phyloP scores from a whole-genome alignment of 805 yeast genomes.

The Barnettozyma pratensis region DNA sequence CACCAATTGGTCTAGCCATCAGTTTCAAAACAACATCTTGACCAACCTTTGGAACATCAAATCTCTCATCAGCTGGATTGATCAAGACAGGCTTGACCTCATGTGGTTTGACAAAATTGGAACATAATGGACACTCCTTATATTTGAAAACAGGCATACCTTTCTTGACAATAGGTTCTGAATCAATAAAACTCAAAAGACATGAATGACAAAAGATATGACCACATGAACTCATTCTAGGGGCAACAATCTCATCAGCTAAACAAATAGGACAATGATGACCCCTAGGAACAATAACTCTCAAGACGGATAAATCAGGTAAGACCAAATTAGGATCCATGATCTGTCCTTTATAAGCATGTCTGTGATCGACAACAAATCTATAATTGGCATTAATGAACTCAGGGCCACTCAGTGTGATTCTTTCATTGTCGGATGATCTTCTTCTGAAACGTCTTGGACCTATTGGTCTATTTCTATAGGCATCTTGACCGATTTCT shows the following conservation, averaged over 20 bases:
- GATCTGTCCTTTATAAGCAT: constrained; percentile 51
- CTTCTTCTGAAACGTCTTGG: constrained; percentile 24
- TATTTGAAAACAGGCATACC: constrained; percentile 41
- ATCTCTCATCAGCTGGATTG: constrained; percentile 42
- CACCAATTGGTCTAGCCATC: constrained; percentile 49
- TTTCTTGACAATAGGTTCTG: constrained; percentile 33
- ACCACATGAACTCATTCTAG: constrained; percentile 94
- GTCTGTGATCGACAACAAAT: constrained; percentile 67
- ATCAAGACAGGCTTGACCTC: constrained; percentile 64
- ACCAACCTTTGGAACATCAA: constrained; percentile 53
- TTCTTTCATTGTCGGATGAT: constrained; percentile 26
- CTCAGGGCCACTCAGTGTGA: constrained; percentile 56
- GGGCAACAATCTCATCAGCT: constrained; percentile 79
- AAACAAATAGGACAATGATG: constrained; percentile 91
- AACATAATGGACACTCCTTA: constrained; percentile 80
- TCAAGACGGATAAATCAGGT: constrained; percentile 50
- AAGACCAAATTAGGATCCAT: constrained; percentile 75
- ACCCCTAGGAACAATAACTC: constrained; percentile 72
- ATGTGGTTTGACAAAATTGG: constrained; percentile 46
- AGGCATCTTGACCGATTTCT: constrained; percentile 15
- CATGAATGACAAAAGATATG: constrained; percentile 88
- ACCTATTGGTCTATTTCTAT: constrained; percentile 7
- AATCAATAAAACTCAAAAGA: constrained; percentile 62
- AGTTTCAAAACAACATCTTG: constrained; percentile 55
- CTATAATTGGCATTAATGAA: constrained; percentile 81